Percentiles rank a stretch among this genome's conserved stretches.
Evolutionary conservation across 2,329 filamentous ascomycete species (phyloP).

Genomic region (Ceratocystis cubensis): DNA sequence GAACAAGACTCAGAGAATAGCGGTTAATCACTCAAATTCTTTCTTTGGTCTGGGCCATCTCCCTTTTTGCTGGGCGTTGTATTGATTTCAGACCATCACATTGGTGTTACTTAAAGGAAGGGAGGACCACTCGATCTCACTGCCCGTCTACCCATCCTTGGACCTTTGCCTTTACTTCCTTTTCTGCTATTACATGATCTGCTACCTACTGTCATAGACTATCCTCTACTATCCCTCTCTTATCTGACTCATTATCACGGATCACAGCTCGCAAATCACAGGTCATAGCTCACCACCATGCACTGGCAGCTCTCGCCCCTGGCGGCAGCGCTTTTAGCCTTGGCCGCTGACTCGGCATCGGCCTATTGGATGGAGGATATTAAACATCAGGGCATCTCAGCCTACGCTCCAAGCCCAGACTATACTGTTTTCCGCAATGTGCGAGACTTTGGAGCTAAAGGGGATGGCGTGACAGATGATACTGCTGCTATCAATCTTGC

Average conservation of each 20-base stretch:
- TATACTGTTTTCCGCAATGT: constrained; percentile 39
- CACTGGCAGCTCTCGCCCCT: background rate
- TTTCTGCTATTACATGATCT: background rate
- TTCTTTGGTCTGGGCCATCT: background rate
- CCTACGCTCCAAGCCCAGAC: constrained; percentile 32
- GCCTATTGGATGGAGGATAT: constrained; percentile 35
- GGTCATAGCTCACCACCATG: background rate
- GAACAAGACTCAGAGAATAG: background rate
- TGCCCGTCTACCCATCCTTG: too few species aligned
- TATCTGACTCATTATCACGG: background rate
- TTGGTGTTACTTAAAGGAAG: background rate
- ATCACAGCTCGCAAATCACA: background rate
- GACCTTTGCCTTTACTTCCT: background rate
- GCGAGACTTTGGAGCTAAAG: constrained; percentile 33
- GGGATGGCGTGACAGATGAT: constrained; percentile 30
- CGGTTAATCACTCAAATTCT: background rate
- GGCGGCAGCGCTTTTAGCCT: background rate
- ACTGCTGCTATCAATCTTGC: constrained; percentile 30
- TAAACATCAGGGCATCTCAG: constrained; percentile 35
- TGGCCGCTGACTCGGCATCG: constrained; percentile 11
- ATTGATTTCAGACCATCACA: background rate
- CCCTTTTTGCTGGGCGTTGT: background rate
- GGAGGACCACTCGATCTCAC: background rate
- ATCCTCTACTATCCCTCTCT: too few species aligned
- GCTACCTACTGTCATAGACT: background rate